These are phyloP conservation scores for Asterochloris sp. DNA, from an alignment of 139 green algal genomes.

Conservation along the genomic window DNA sequence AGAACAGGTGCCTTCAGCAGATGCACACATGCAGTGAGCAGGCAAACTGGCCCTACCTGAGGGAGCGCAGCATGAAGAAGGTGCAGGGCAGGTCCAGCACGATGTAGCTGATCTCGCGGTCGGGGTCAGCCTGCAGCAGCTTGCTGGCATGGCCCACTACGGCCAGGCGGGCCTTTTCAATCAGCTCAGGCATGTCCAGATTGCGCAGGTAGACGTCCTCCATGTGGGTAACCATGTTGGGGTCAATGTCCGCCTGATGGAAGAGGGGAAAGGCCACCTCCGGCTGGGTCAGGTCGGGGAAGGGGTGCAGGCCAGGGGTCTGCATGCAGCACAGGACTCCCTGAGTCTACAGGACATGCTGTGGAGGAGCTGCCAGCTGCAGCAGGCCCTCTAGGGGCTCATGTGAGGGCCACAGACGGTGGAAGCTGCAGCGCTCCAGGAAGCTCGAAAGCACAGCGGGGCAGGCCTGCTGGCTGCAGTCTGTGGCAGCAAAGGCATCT, in stretches of 20 bases:
- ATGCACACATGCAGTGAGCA: neutral
- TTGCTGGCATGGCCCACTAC: conserved; percentile 22
- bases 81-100: conserved; percentile 68
- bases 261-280: conserved; percentile 32
- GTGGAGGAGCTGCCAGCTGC: too few species aligned
- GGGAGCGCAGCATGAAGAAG: conserved; percentile 54
- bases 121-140: conserved; percentile 29
- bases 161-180: conserved; percentile 21
- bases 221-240: conserved; percentile 18
- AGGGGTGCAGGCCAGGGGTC: conserved; percentile 23
- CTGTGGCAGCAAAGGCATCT: too few species aligned
- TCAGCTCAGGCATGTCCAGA: conserved; percentile 34
- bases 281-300: conserved; percentile 41
- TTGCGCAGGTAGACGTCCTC: conserved; percentile 35
- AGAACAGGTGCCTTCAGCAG: too few species aligned
- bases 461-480: too few species aligned
- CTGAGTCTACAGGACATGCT: too few species aligned
- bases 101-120: conserved; percentile 31
- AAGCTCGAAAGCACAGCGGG: too few species aligned
- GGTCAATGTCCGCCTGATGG: conserved; percentile 24
- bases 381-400: too few species aligned
- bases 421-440: too few species aligned
- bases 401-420: too few species aligned
- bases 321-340: conserved; percentile 7
- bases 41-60: conserved; percentile 20